Evolutionary conservation across 2,329 filamentous ascomycete genomes (phyloP), one percentile per base, ranked within the genome.

Genomic region (Ceratocystis alfenasii): DNA sequence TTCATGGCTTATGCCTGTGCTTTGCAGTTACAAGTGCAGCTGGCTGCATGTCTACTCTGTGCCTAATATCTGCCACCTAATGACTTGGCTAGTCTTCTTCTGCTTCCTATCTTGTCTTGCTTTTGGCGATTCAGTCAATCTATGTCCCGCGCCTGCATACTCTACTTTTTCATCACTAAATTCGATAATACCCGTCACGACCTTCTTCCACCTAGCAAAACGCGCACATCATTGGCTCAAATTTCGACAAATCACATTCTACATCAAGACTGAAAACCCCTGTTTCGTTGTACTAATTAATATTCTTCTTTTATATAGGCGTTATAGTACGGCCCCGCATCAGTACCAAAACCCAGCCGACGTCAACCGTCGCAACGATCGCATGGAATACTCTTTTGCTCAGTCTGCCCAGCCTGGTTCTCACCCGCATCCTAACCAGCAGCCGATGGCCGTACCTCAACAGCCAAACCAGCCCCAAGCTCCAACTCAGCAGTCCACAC

Each of bases 291-390:
- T 59, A 36, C 36, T 63, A n/a, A 33, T 50, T 63, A n/a, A 33
- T 50, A 30, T 45, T 53, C 46, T 64, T 44, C 20, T 28, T 8
- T 30, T 59, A 17, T 8, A n/a, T 53, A 64, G 66, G 30, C 66
- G 66, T 25, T 67, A 60, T 53, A 63, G 50, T 63, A 44, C 57
- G 50, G 41, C 48, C 67, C 70, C 72, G 68, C 79, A 83, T 71
- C 73, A 77, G 65, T 82, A 82, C 71, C 79, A 79, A 73, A 73
- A 76, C 70, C 41, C 82, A 69, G 79, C 83, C 79, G 64, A 61
- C 50, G 45, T 65, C n/a, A 75, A 74, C 69, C 76, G 76, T 68
- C 76, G 77, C 66, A 75, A 74, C 70, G 76, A 78, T 69, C 75
- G 75, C 65, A 76, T 77, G 71, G 76, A 78, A 22, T 78, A 78